phyloP scores from a whole-genome alignment of 1,139 yeast genomes.

The Yamadazyma friedrichii region DNA sequence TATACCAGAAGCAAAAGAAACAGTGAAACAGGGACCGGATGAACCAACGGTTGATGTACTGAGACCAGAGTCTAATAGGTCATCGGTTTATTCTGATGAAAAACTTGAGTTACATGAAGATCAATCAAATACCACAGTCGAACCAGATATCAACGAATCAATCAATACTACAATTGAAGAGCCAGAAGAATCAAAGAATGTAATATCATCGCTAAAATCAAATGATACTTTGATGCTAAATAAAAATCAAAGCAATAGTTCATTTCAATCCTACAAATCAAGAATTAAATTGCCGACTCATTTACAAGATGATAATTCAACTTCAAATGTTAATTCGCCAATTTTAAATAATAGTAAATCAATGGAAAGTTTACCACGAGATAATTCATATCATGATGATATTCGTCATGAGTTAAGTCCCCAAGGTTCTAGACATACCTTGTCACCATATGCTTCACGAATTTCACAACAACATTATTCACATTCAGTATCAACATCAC shows the following conservation, averaged over 20 bases:
- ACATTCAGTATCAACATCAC: not conserved
- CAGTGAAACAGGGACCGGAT: not conserved
- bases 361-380: not conserved
- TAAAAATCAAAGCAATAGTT: slow-evolving; percentile 24
- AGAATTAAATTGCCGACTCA: slow-evolving; percentile 32
- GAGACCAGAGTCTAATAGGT: slow-evolving; percentile 14
- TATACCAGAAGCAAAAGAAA: not conserved
- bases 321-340: not conserved
- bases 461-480: not conserved
- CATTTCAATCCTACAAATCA: slow-evolving; percentile 32
- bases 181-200: slow-evolving; percentile 2
- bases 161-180: slow-evolving; percentile 7
- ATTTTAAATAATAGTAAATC: not conserved
- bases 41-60: not conserved
- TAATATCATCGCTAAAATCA: slow-evolving; percentile 6
- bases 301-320: slow-evolving; percentile 6
- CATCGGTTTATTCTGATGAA: slow-evolving; percentile 22
- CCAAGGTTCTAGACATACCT: slow-evolving; percentile 6
- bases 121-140: slow-evolving; percentile 4
- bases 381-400: not conserved
- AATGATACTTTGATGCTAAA: slow-evolving; percentile 7
- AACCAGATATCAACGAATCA: slow-evolving; percentile 3
- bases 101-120: slow-evolving; percentile 6
- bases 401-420: slow-evolving; percentile 3
- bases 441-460: slow-evolving; percentile 4